Conservation (phyloP, 1,139 yeast species). For the Trichomonascaceae sp. region DNA sequence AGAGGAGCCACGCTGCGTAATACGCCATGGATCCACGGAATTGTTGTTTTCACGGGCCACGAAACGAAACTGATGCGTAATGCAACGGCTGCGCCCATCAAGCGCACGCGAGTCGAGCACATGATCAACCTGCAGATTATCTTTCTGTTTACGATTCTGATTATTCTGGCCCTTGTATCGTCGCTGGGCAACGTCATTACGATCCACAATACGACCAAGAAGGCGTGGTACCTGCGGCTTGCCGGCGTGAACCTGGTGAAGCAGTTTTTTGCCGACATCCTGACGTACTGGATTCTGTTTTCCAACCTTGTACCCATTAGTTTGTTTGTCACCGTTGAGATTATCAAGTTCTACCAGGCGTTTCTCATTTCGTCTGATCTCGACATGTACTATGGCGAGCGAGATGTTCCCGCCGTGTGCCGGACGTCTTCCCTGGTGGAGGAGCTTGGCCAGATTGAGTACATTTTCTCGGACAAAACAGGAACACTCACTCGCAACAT, state of each 20-base stretch:
- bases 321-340: slow-evolving; percentile 87
- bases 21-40: slow-evolving; percentile 91
- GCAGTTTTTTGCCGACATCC: slow-evolving; percentile 70
- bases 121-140: slow-evolving; percentile 86
- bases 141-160: slow-evolving; percentile 70
- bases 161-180: slow-evolving; percentile 64
- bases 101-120: slow-evolving; percentile 92
- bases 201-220: slow-evolving; percentile 38
- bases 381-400: slow-evolving; percentile 77
- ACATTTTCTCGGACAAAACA: slow-evolving; percentile 90
- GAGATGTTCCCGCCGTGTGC: slow-evolving; percentile 91
- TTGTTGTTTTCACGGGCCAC: slow-evolving; percentile 92
- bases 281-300: slow-evolving; percentile 91
- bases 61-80: slow-evolving; percentile 97
- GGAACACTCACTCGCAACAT: slow-evolving; percentile 91
- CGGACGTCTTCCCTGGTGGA: slow-evolving; percentile 92
- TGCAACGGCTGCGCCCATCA: slow-evolving; percentile 97
- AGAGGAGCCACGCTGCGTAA: slow-evolving; percentile 95
- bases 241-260: slow-evolving; percentile 57
- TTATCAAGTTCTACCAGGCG: slow-evolving; percentile 92
- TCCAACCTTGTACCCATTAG: slow-evolving; percentile 88
- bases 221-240: slow-evolving; percentile 51
- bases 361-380: slow-evolving; percentile 85
- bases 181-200: slow-evolving; percentile 80
- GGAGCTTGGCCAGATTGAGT: slow-evolving; percentile 91